These are phyloP conservation scores for Neofusicoccum laricinum DNA, from an alignment of 2,329 filamentous ascomycete genomes.

Conservation along the genomic window DNA sequence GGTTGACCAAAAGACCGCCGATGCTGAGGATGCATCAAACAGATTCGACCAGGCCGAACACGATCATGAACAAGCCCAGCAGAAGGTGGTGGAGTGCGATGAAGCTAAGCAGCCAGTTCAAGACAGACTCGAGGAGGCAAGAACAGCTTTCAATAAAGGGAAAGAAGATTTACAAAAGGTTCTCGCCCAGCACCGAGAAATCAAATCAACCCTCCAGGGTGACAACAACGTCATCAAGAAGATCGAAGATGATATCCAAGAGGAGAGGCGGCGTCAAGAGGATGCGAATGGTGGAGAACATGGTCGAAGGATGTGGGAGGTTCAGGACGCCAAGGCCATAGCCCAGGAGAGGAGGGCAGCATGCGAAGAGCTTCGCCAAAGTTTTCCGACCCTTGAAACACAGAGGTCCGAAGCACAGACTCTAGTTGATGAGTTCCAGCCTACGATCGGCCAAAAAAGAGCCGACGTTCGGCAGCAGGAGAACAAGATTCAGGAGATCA, in stretches of 20 bases:
- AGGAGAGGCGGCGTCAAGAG: slow-evolving; percentile 59
- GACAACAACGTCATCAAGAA: slow-evolving; percentile 54
- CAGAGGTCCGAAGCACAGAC: slow-evolving; percentile 31
- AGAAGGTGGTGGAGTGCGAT: slow-evolving; percentile 30
- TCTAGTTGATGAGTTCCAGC: slow-evolving; percentile 23
- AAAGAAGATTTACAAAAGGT: slow-evolving; percentile 55
- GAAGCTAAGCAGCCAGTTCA: slow-evolving; percentile 42
- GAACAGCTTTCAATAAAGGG: slow-evolving; percentile 53
- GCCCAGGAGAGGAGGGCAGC: slow-evolving; percentile 44
- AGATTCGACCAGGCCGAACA: slow-evolving; percentile 44
- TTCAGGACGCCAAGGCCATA: slow-evolving; percentile 56
- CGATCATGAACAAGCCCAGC: slow-evolving; percentile 36
- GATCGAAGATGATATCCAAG: slow-evolving; percentile 45
- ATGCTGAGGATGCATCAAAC: slow-evolving; percentile 44
- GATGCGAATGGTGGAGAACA: slow-evolving; percentile 67
- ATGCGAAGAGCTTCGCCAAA: slow-evolving; percentile 42
- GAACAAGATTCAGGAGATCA: slow-evolving; percentile 50
- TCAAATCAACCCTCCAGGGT: slow-evolving; percentile 43
- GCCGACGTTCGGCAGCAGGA: slow-evolving; percentile 55
- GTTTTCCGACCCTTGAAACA: slow-evolving; percentile 32
- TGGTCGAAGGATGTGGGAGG: slow-evolving; percentile 57
- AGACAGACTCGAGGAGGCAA: slow-evolving; percentile 48
- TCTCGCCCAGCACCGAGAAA: slow-evolving; percentile 60
- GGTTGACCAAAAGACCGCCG: slow-evolving; percentile 47
- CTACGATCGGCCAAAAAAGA: slow-evolving; percentile 28